Percentiles rank a stretch among this genome's conserved stretches.
Evolutionary conservation across 2,329 filamentous ascomycete genomes (phyloP).

Genomic region (Dendrostoma leiphaemia): DNA sequence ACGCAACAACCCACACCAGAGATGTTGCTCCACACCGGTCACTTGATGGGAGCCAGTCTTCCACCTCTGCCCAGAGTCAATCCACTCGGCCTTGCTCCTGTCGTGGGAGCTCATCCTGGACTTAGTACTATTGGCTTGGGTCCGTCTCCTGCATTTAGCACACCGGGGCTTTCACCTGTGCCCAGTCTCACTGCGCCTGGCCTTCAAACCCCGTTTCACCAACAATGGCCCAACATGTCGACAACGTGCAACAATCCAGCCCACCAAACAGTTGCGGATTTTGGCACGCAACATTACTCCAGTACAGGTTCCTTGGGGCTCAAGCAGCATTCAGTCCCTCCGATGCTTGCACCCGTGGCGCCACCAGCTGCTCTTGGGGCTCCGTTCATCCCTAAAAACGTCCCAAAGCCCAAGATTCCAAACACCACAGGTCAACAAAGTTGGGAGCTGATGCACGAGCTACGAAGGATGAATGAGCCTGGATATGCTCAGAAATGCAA

Average conservation of each 20-base stretch:
- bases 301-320: not conserved
- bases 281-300: not conserved
- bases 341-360: not conserved
- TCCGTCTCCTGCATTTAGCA: not conserved
- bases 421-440: conserved; percentile 19
- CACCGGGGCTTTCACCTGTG: not conserved
- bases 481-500: conserved; percentile 18
- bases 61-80: not conserved
- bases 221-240: not conserved
- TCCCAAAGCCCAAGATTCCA: conserved; percentile 18
- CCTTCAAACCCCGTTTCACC: conserved; percentile 2
- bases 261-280: not conserved
- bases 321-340: not conserved
- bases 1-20: not conserved
- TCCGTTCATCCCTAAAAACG: conserved; percentile 12
- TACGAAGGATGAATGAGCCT: conserved; percentile 17
- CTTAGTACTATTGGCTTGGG: not conserved
- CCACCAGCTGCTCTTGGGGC: not conserved
- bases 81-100: not conserved
- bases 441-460: conserved; percentile 19
- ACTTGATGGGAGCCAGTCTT: not conserved
- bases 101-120: not conserved
- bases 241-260: conserved; percentile 11
- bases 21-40: not conserved
- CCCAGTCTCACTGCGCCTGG: not conserved